phyloP scores from a whole-genome alignment of 306 rosid genomes.

The Prunus davidiana region DNA sequence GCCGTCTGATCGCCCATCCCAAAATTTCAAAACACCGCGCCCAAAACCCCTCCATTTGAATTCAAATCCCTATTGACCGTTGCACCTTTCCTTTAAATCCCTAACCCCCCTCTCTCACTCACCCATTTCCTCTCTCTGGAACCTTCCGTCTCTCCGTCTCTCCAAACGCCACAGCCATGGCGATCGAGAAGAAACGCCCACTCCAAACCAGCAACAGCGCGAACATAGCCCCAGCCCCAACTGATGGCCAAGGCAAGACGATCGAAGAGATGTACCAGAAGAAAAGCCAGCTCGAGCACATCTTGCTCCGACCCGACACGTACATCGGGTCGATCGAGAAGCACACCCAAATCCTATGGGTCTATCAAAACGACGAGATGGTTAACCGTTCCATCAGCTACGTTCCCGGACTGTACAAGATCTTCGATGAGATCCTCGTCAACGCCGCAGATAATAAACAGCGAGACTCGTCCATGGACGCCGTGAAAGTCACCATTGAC shows the following conservation, averaged over 20 bases:
- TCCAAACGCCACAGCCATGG: conserved; percentile 40
- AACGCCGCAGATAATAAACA: conserved; percentile 97
- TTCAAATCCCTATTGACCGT: conserved; percentile 39
- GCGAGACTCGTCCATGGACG: conserved; percentile 74
- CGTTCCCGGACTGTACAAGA: conserved; percentile 92
- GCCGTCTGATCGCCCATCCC: conserved; percentile 7
- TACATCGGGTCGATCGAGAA: conserved; percentile 89
- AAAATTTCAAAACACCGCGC: conserved; percentile 1
- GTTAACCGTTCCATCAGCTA: conserved; percentile 60
- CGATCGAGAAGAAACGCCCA: conserved; percentile 52
- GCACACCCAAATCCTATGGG: conserved; percentile 84
- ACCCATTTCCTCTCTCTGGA: conserved; percentile 9
- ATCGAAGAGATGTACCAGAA: conserved; percentile 92
- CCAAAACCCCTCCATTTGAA: conserved; percentile 10
- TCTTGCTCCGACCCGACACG: conserved; percentile 91
- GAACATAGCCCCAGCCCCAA: conserved; percentile 36
- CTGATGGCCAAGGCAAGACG: conserved; percentile 37
- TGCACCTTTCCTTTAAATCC: not conserved
- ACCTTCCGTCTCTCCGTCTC: conserved; percentile 3
- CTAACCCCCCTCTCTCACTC: not conserved
- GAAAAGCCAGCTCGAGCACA: conserved; percentile 92
- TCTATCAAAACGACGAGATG: conserved; percentile 68
- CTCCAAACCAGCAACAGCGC: conserved; percentile 59
- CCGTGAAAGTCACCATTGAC: conserved; percentile 61
- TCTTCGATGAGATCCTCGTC: conserved; percentile 92